These are phyloP conservation scores for Stropharia rugosoannulata DNA, from an alignment of 768 basidiomycete genomes.

Conservation along the genomic window DNA sequence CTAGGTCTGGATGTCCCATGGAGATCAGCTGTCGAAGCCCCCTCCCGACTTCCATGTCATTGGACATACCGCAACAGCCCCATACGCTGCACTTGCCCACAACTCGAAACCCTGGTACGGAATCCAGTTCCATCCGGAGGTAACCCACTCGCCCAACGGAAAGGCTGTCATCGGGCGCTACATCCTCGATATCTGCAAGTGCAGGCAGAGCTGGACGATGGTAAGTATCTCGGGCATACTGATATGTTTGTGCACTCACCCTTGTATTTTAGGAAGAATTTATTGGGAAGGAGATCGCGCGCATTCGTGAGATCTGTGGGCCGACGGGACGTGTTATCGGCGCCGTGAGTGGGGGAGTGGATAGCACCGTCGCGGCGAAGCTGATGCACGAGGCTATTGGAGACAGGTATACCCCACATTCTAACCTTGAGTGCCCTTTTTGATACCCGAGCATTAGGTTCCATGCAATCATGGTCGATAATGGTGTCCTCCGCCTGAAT, in stretches of 20 bases:
- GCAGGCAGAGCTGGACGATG: slow-evolving; percentile 91
- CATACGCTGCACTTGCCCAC: slow-evolving; percentile 93
- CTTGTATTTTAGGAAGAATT: slow-evolving; percentile 75
- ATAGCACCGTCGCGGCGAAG: slow-evolving; percentile 97
- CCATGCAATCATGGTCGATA: slow-evolving; percentile 99
- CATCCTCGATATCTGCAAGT: slow-evolving; percentile 81
- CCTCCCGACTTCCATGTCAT: slow-evolving; percentile 87
- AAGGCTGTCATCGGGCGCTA: slow-evolving; percentile 89
- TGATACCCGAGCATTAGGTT: slow-evolving; percentile 53
- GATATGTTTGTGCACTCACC: no score
- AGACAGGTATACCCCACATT: slow-evolving; percentile 61
- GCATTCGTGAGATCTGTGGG: slow-evolving; percentile 94
- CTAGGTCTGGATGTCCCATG: slow-evolving; percentile 99
- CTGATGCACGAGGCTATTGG: slow-evolving; percentile 99
- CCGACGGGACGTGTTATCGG: slow-evolving; percentile 95
- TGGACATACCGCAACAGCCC: slow-evolving; percentile 83
- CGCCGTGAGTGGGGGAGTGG: slow-evolving; percentile 96
- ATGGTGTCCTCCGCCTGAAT: slow-evolving; percentile 91
- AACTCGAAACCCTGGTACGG: slow-evolving; percentile 87
- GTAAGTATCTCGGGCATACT: slow-evolving; percentile 31
- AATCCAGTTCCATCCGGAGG: slow-evolving; percentile 99
- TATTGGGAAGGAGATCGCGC: slow-evolving; percentile 92
- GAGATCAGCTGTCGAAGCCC: slow-evolving; percentile 84
- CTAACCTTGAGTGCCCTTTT: slow-evolving; percentile 5
- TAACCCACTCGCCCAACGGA: slow-evolving; percentile 89